These are phyloP conservation scores for Yamadazyma takamatsuzukensis DNA, from an alignment of 805 yeast genomes.

Conservation along the genomic window DNA sequence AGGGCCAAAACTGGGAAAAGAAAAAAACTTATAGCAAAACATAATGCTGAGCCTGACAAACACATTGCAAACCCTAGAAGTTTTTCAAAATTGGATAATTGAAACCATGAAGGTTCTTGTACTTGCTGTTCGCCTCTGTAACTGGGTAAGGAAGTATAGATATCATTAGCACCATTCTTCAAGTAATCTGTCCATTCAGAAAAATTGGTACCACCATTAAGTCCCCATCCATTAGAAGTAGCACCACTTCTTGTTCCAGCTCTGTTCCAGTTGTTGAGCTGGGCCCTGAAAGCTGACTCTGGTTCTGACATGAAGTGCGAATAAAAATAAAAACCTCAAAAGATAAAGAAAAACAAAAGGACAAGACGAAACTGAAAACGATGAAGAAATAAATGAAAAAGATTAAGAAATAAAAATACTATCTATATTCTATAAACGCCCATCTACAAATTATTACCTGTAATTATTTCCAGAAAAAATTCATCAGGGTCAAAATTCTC, in stretches of 20 bases:
- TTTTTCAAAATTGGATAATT: conserved; percentile 73
- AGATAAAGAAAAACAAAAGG: not conserved
- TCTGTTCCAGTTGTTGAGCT: conserved; percentile 28
- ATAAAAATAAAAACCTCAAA: not conserved
- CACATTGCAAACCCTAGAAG: conserved; percentile 74
- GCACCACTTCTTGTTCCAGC: no score
- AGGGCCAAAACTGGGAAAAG: conserved; percentile 86
- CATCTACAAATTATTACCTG: conserved; percentile 11
- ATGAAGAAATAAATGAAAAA: not conserved
- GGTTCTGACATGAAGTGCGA: conserved; percentile 23
- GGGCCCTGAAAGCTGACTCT: conserved; percentile 32
- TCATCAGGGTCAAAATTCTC: conserved; percentile 23
- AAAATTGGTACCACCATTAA: conserved; percentile 28
- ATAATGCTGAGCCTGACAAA: conserved; percentile 69
- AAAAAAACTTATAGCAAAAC: conserved; percentile 78
- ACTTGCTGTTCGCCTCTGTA: conserved; percentile 39
- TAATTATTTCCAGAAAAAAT: conserved; percentile 22
- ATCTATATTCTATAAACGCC: conserved; percentile 1
- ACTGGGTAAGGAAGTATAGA: conserved; percentile 65
- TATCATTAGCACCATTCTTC: conserved; percentile 45
- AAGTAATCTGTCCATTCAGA: conserved; percentile 44
- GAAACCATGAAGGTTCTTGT: conserved; percentile 76
- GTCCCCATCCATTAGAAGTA: conserved; percentile 5
- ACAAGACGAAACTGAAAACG: not conserved
- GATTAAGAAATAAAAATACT: not conserved